These are phyloP conservation scores for Chrysoporthe cubensis DNA, from an alignment of 2,329 filamentous ascomycete genomes.

Conservation along the genomic window DNA sequence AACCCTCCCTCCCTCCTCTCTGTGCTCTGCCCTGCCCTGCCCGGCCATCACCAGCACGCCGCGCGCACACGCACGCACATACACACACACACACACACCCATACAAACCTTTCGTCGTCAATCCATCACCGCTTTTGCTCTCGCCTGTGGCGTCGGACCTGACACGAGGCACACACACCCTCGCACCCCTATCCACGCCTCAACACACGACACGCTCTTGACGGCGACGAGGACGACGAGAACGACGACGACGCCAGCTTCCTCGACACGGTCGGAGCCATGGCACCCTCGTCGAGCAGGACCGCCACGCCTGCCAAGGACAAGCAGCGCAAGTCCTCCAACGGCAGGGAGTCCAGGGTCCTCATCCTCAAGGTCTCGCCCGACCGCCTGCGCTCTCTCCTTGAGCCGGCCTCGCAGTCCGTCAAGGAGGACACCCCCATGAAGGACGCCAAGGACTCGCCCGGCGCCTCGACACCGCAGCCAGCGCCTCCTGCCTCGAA, in stretches of 20 bases:
- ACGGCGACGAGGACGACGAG: no score
- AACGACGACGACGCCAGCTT: not conserved
- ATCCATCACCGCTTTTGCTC: no score
- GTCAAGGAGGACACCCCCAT: conserved; percentile 45
- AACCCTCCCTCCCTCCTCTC: not conserved
- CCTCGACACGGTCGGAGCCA: conserved; percentile 31
- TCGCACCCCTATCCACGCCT: not conserved
- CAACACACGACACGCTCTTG: no score
- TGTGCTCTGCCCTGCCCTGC: not conserved
- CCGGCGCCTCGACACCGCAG: conserved; percentile 46
- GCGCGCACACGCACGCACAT: not conserved
- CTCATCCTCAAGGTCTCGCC: conserved; percentile 59
- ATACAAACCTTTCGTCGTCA: no score
- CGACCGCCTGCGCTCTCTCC: conserved; percentile 53
- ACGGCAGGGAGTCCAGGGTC: conserved; percentile 39
- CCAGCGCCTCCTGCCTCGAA: conserved; percentile 47
- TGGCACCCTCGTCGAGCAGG: conserved; percentile 43
- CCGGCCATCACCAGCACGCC: conserved; percentile 14
- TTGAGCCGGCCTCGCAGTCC: conserved; percentile 49
- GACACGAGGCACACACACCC: no score
- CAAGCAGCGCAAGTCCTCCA: conserved; percentile 46
- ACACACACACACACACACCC: no score
- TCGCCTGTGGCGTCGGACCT: no score
- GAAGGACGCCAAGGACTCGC: conserved; percentile 49
- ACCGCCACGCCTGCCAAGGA: conserved; percentile 43